Evolutionary conservation across 2,329 filamentous ascomycete genomes (phyloP), one percentile per base, ranked within the genome.

Genomic region (Periconia sp.): DNA sequence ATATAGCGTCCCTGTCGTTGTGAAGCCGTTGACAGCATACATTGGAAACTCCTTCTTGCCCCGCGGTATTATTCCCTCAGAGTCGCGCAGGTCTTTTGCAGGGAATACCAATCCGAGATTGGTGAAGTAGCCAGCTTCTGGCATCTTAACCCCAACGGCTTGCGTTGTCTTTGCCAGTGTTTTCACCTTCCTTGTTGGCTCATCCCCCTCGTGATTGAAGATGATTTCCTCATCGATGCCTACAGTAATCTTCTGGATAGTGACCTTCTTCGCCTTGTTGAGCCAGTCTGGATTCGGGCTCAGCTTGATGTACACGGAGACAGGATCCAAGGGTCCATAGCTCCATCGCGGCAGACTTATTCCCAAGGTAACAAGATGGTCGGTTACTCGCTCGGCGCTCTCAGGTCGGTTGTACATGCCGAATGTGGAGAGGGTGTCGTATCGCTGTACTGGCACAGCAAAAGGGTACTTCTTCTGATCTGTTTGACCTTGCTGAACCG

Each of bases 351-450:
- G 92, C 54, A 99, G 78, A 48, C 91, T 95, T 56, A 96, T 95
- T 32, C 89, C 90, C 40, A 97, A 77, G 7, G 90, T 95, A 48
- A 97, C 89, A 40, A 97, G 76, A 69, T 95, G 94, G 73, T 97
- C 94, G 37, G 88, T 84, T 22, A 91, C 89, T 47, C 86, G 83
- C 61, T 95, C 87, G 42, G 90, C 89, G 46, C 87, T 88, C 70
- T 96, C 92, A 12, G 92, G 92, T 40, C 91, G 87, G 73, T 97
- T 97, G 77, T 97, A 99, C 94, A 97, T 97, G 72, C 94, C 94
- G 74, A 99, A 99, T 1, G 94, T 97, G 29, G 92, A 96, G 35
- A 99, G 78, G 1, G 92, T 99, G 70, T 99, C 94, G 75, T 97
- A 99, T 65, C 94, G 82, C 56, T 89, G 85, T 57, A 99, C 83